Conservation (phyloP, 192 early-diverging fungal genomes). For the Geranomyces variabilis region DNA sequence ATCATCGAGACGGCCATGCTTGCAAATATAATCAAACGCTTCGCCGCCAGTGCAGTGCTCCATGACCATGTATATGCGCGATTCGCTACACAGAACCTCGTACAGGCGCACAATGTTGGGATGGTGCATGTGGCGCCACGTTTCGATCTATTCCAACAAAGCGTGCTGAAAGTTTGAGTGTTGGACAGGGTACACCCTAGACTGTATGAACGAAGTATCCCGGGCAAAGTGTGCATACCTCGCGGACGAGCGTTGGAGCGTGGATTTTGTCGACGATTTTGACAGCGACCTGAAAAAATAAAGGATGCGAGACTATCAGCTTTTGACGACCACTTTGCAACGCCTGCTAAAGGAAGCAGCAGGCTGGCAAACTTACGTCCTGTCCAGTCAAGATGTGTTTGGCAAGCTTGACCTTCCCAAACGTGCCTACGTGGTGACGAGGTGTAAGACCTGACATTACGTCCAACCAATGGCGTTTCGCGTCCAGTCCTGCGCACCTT, state of each 20-base stretch:
- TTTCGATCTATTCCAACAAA: slow-evolving; percentile 49
- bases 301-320: no score
- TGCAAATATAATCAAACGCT: slow-evolving; percentile 82
- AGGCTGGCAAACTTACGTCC: slow-evolving; percentile 40
- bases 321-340: no score
- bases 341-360: no score
- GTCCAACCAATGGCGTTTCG: background rate
- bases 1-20: slow-evolving; percentile 64
- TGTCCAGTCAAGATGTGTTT: slow-evolving; percentile 50
- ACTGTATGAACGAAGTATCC: no score
- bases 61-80: slow-evolving; percentile 77
- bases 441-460: background rate
- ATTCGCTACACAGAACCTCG: slow-evolving; percentile 75
- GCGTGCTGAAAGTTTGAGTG: no score
- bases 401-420: slow-evolving; percentile 57
- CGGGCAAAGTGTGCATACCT: slow-evolving; percentile 31
- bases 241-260: slow-evolving; percentile 45
- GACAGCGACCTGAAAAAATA: slow-evolving; percentile 53
- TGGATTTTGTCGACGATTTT: slow-evolving; percentile 58
- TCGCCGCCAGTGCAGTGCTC: slow-evolving; percentile 80
- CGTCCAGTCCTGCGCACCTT: slow-evolving; percentile 33
- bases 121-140: slow-evolving; percentile 74
- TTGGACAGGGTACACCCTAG: no score
- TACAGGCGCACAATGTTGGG: slow-evolving; percentile 79
- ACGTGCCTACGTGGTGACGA: slow-evolving; percentile 38